Evolutionary conservation across 768 basidiomycete species (phyloP).

Genomic region (Suillus spraguei): DNA sequence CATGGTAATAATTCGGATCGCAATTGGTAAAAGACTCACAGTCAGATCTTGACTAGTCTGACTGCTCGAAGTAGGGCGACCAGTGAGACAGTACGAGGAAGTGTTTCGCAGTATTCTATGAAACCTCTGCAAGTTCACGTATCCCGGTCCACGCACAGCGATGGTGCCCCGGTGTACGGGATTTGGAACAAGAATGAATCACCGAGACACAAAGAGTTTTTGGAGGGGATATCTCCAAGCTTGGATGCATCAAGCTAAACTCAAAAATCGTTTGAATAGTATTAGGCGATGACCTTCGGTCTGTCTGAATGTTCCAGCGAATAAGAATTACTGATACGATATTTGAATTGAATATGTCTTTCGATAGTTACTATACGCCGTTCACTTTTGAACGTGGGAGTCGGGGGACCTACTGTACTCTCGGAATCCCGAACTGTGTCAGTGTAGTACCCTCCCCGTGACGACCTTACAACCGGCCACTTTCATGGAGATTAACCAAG

Average conservation of each 20-base stretch:
- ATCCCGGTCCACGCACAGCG: background rate
- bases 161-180: background rate
- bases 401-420: no score
- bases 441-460: no score
- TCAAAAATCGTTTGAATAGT: background rate
- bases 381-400: no score
- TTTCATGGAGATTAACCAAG: background rate
- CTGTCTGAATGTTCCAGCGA: background rate
- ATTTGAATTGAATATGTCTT: background rate
- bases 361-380: background rate
- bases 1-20: background rate
- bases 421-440: no score
- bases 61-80: background rate
- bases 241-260: background rate
- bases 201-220: background rate
- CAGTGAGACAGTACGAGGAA: slow-evolving; percentile 1
- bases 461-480: no score
- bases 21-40: slow-evolving; percentile 7
- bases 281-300: background rate
- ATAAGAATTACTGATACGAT: background rate
- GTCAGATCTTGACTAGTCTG: background rate
- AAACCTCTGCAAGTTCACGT: slow-evolving; percentile 11
- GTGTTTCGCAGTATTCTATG: slow-evolving; percentile 1
- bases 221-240: background rate
- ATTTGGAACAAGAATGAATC: background rate